Evolutionary conservation across 1,284 basidiomycete species (phyloP).

Genomic region (Moesziomyces sp.): DNA sequence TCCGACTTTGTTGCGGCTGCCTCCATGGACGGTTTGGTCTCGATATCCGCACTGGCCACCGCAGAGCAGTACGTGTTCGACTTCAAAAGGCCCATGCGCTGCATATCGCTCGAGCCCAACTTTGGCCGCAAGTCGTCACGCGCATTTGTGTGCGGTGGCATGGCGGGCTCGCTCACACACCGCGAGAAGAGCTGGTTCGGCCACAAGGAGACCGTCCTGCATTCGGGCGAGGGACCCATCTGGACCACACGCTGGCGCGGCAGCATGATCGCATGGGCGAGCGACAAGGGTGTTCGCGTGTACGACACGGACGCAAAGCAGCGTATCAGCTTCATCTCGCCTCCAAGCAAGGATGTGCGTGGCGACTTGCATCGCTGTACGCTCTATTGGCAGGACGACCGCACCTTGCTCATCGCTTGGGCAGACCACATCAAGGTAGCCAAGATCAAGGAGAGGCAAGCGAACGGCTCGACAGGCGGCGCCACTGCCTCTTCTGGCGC

Average conservation of each 20-base stretch:
- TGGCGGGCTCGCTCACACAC: slow-evolving; percentile 85
- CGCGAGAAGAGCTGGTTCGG: slow-evolving; percentile 97
- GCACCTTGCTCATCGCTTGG: slow-evolving; percentile 90
- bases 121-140: slow-evolving; percentile 84
- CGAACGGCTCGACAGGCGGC: neutral
- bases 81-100: slow-evolving; percentile 90
- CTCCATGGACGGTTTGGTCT: slow-evolving; percentile 92
- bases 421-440: slow-evolving; percentile 93
- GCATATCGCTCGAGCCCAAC: slow-evolving; percentile 87
- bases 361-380: slow-evolving; percentile 93
- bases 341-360: slow-evolving; percentile 82
- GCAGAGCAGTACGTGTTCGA: slow-evolving; percentile 86
- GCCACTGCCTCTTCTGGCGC: slow-evolving; percentile 21
- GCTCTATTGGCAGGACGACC: slow-evolving; percentile 88
- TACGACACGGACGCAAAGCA: slow-evolving; percentile 84
- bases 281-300: slow-evolving; percentile 93
- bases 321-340: slow-evolving; percentile 86
- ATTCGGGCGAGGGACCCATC: slow-evolving; percentile 91
- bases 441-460: slow-evolving; percentile 41
- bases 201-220: slow-evolving; percentile 87
- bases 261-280: slow-evolving; percentile 93
- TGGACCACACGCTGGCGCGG: slow-evolving; percentile 90
- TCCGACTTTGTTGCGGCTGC: slow-evolving; percentile 92
- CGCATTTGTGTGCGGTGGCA: slow-evolving; percentile 91
- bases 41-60: slow-evolving; percentile 84